phyloP scores from a whole-genome alignment of 2,329 filamentous ascomycete genomes.

The Davidsoniella neocaledoniae region DNA sequence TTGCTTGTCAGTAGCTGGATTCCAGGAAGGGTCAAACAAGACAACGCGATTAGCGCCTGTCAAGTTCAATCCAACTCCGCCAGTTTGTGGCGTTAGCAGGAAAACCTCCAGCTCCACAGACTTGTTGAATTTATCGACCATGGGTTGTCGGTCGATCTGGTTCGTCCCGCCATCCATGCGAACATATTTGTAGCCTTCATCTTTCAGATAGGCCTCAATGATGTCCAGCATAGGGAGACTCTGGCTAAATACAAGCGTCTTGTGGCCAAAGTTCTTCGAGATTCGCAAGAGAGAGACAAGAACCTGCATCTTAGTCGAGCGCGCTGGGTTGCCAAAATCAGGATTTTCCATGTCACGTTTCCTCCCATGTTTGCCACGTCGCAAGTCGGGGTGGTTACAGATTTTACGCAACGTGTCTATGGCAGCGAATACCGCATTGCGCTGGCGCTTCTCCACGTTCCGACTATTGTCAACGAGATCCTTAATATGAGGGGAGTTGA shows the following conservation, averaged over 20 bases:
- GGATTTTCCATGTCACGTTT: not conserved
- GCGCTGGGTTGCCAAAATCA: slow-evolving; percentile 53
- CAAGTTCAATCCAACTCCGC: slow-evolving; percentile 81
- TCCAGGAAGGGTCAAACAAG: slow-evolving; percentile 98
- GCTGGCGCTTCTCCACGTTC: not conserved
- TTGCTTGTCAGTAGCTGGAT: slow-evolving; percentile 89
- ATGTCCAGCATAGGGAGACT: slow-evolving; percentile 93
- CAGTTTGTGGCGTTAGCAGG: slow-evolving; percentile 86
- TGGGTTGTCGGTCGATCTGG: slow-evolving; percentile 70
- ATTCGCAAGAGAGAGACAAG: slow-evolving; percentile 72
- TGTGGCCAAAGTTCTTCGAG: slow-evolving; percentile 83
- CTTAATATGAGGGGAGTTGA: slow-evolving; percentile 13
- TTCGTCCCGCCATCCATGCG: slow-evolving; percentile 90
- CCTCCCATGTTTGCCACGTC: slow-evolving; percentile 22
- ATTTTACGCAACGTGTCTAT: slow-evolving; percentile 90
- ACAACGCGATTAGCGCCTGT: slow-evolving; percentile 93
- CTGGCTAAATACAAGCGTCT: slow-evolving; percentile 83
- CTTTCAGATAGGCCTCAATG: slow-evolving; percentile 61
- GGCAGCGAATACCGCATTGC: slow-evolving; percentile 42
- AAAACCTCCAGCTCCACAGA: slow-evolving; percentile 70
- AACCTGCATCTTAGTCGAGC: slow-evolving; percentile 93
- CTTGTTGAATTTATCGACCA: slow-evolving; percentile 88
- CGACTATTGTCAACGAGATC: slow-evolving; percentile 5
- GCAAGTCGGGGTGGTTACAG: slow-evolving; percentile 88
- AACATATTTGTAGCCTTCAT: slow-evolving; percentile 56